Evolutionary conservation across 768 basidiomycete species (phyloP).

Genomic region (Goffeauzyma gilvescens): DNA sequence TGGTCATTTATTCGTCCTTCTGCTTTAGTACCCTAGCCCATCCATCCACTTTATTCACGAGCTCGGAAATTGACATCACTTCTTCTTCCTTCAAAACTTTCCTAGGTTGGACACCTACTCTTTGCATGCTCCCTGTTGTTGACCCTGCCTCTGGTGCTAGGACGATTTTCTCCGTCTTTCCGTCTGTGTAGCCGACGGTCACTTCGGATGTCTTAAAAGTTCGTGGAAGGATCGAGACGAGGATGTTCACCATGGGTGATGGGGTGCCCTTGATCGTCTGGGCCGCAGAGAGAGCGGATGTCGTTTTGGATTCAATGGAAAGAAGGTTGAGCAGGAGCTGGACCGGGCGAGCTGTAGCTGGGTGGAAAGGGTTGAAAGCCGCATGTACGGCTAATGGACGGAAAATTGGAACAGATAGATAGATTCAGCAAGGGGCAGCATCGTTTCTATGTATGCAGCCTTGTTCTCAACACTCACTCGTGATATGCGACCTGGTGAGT

Average conservation of each 20-base stretch:
- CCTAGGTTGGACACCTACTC: not conserved
- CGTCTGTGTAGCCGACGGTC: constrained; percentile 9
- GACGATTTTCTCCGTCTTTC: constrained; percentile 7
- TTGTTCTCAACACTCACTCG: constrained; percentile 1
- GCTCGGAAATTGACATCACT: constrained; percentile 3
- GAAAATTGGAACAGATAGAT: not conserved
- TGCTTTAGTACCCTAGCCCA: constrained; percentile 8
- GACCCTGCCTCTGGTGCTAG: too few relatives aligned
- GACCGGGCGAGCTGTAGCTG: constrained; percentile 8
- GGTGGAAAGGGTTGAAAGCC: constrained; percentile 10
- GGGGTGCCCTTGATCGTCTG: constrained; percentile 3
- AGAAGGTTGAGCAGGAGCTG: constrained; percentile 10
- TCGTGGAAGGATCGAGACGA: constrained; percentile 7
- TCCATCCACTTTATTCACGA: constrained; percentile 9
- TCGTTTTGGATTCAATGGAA: constrained; percentile 4
- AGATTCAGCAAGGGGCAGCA: not conserved
- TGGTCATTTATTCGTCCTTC: too few relatives aligned
- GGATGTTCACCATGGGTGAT: constrained; percentile 6
- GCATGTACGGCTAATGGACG: constrained; percentile 6
- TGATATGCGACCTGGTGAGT: constrained; percentile 10
- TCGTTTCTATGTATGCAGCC: not conserved
- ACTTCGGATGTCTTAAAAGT: not conserved
- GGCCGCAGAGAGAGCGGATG: not conserved
- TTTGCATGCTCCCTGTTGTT: not conserved
- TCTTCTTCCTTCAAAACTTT: constrained; percentile 4